Evolutionary conservation across 176 grass and related monocot genomes (phyloP), one percentile per base, ranked within the genome.

Genomic region (Avena atlantica): DNA sequence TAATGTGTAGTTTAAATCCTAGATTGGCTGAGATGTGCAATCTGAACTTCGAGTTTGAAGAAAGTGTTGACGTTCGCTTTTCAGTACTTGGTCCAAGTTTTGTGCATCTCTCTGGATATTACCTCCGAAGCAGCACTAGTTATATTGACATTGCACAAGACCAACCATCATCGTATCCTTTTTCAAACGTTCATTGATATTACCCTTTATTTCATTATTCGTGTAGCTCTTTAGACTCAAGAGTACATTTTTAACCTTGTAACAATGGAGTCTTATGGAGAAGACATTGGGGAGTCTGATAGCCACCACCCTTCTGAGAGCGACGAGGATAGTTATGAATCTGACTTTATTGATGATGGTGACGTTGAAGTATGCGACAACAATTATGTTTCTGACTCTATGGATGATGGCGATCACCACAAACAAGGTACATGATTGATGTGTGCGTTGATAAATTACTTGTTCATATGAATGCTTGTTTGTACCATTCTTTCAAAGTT

Each of bases 261-360:
- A 74, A 74, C 9, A 77, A 95, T 90, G 88, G 95, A 98, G 79
- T 92, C 90, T 74, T 31, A 31, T 31, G 29, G 29, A 31, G 93
- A 95, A 80, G 96, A 98, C 87, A 79, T 95, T 66, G 93, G 80
- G 36, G 81, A 91, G 29, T 87, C 88, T 4, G 86, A 90, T 45
- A 90, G 91, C 4, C 88, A 89, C 52, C 87, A 92, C 70, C 88
- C 48, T 63, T 81, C 24, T 47, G 58, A 10, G 3, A 68, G 84
- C n/a, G 93, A 94, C 53, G 91, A 93, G 62, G 95, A 95, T 73
- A 89, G 93, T n/a, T 95, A 91, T 81, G 93, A 95, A 79, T 93
- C 91, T 83, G 91, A 95, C 37, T 92, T 95, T 62, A 95, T 93
- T 79, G 90, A 98, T 89, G 91, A 98, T 73, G 86, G 49, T 84